A percentile compares a stretch with the other conserved stretches of the same genome.
phyloP scores from a whole-genome alignment of 192 early-diverging fungal genomes.

The Cladochytrium replicatum region DNA sequence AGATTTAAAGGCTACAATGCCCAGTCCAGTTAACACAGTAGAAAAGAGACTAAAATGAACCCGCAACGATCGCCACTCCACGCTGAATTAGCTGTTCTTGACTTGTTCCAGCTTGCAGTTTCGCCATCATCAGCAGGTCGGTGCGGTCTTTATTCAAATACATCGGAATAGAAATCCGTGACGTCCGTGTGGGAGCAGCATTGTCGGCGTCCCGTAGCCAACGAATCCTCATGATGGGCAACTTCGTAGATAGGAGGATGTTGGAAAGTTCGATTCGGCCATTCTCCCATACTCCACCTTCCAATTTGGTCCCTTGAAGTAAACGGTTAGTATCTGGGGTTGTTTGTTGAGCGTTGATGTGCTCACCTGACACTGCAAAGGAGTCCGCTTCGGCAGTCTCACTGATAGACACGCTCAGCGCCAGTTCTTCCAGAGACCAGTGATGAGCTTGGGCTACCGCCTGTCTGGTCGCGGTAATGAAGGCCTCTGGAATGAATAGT shows the following conservation, averaged over 20 bases:
- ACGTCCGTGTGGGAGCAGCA: not conserved
- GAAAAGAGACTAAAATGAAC: not conserved
- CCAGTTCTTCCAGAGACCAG: slow-evolving; percentile 78
- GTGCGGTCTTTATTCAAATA: slow-evolving; percentile 44
- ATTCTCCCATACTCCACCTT: slow-evolving; percentile 26
- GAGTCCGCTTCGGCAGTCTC: not conserved
- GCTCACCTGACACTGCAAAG: slow-evolving; percentile 25
- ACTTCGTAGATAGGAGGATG: slow-evolving; percentile 5
- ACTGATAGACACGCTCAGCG: slow-evolving; percentile 23
- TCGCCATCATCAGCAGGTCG: slow-evolving; percentile 37
- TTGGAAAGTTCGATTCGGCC: slow-evolving; percentile 19
- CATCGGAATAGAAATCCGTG: slow-evolving; percentile 25
- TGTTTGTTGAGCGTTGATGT: no score
- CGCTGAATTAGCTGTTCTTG: slow-evolving; percentile 22
- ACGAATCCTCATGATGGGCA: slow-evolving; percentile 7
- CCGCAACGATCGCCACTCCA: slow-evolving; percentile 24
- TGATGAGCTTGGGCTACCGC: slow-evolving; percentile 57
- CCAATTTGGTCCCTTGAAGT: slow-evolving; percentile 22
- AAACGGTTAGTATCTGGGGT: not conserved
- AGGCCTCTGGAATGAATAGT: slow-evolving; percentile 81
- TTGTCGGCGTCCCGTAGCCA: slow-evolving; percentile 15
- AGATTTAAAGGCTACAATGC: not conserved
- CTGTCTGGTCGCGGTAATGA: slow-evolving; percentile 84
- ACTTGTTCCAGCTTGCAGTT: slow-evolving; percentile 11
- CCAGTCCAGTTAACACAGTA: not conserved